Evolutionary conservation across 495 filamentous ascomycete genomes (phyloP).

Genomic region (Penicillium maclennaniae): DNA sequence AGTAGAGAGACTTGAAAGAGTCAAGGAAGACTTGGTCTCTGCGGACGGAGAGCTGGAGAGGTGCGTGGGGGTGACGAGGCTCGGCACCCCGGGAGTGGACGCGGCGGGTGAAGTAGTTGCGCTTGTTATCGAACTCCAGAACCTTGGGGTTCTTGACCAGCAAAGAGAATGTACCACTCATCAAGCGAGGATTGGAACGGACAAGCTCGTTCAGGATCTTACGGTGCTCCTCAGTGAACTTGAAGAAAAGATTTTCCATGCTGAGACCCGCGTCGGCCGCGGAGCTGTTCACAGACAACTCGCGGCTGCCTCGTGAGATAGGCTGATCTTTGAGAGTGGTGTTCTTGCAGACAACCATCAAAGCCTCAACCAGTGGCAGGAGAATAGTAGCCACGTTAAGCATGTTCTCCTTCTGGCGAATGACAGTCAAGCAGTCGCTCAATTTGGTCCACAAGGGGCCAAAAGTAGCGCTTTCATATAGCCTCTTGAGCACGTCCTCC

Average conservation of each 20-base stretch:
- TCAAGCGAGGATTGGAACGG: constrained; percentile 91
- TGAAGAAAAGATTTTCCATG: constrained; percentile 93
- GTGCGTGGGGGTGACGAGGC: constrained; percentile 61
- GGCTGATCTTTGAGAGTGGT: constrained; percentile 72
- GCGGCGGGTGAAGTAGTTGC: constrained; percentile 95
- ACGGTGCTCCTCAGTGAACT: constrained; percentile 95
- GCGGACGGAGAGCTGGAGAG: constrained; percentile 84
- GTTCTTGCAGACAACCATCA: constrained; percentile 99
- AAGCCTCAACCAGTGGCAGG: constrained; percentile 84
- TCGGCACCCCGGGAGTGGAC: constrained; percentile 73
- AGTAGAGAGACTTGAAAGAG: constrained; percentile 93
- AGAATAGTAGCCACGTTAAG: constrained; percentile 95
- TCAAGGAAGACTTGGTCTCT: constrained; percentile 97
- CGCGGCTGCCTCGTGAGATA: constrained; percentile 55
- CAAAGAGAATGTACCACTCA: constrained; percentile 95
- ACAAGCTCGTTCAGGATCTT: constrained; percentile 98
- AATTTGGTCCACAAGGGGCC: constrained; percentile 87
- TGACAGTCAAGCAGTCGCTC: constrained; percentile 84
- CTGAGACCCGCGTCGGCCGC: constrained; percentile 63
- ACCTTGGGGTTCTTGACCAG: constrained; percentile 99
- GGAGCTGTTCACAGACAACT: constrained; percentile 71
- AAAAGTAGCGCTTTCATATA: constrained; percentile 91
- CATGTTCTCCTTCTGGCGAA: constrained; percentile 88
- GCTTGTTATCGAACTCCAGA: constrained; percentile 98
- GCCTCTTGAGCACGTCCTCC: constrained; percentile 75